Percentiles rank a stretch among this genome's conserved stretches.
phyloP scores from a whole-genome alignment of 305 asterid species.

The Rubia tinctorum region DNA sequence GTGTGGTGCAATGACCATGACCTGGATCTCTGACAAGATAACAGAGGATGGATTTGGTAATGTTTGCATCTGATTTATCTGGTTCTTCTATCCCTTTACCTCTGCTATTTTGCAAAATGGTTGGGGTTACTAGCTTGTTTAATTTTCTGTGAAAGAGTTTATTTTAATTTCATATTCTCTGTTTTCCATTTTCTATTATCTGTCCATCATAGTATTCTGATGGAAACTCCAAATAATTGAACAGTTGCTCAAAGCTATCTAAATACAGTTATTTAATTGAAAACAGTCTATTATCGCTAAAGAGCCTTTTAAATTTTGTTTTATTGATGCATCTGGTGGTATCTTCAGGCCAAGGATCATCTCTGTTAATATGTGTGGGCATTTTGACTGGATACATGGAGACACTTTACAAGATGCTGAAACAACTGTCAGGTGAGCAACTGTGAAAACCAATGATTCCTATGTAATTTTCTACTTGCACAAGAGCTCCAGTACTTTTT shows the following conservation, averaged over 20 bases:
- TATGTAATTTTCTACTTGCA: neutral
- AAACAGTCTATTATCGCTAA: neutral
- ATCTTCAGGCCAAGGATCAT: slow-evolving; percentile 92
- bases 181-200: neutral
- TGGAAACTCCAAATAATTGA: neutral
- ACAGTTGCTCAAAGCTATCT: neutral
- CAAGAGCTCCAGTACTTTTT: neutral
- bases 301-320: neutral
- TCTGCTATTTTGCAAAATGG: slow-evolving; percentile 7
- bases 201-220: neutral
- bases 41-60: slow-evolving; percentile 96
- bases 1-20: slow-evolving; percentile 94
- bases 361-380: slow-evolving; percentile 87
- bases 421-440: slow-evolving; percentile 74
- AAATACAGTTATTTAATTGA: neutral
- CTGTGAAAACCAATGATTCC: neutral
- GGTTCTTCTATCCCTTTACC: slow-evolving; percentile 9
- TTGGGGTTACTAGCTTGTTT: neutral
- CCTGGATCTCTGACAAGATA: slow-evolving; percentile 93
- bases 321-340: slow-evolving; percentile 20
- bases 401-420: slow-evolving; percentile 86
- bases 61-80: slow-evolving; percentile 9
- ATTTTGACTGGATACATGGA: slow-evolving; percentile 96
- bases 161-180: neutral
- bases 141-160: neutral